These are phyloP conservation scores for Starmera amethionina DNA, from an alignment of 805 yeast species.

Conservation along the genomic window DNA sequence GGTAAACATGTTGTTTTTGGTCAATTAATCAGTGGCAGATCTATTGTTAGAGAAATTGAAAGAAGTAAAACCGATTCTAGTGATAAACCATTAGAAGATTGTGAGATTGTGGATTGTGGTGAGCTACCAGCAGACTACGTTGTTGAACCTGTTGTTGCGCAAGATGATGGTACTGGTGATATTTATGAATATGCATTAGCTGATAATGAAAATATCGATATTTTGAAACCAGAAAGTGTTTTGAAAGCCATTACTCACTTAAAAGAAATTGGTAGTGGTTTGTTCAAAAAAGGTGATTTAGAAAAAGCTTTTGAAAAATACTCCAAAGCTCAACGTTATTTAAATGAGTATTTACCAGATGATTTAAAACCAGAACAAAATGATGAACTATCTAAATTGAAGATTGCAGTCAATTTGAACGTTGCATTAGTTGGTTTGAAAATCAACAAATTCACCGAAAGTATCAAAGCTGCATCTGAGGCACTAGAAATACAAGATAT, in stretches of 20 bases:
- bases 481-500: constrained; percentile 46
- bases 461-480: constrained; percentile 49
- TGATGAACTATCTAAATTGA: constrained; percentile 39
- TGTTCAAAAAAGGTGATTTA: constrained; percentile 56
- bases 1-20: constrained; percentile 98
- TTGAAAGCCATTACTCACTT: constrained; percentile 52
- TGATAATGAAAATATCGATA: constrained; percentile 61
- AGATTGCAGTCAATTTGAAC: constrained; percentile 59
- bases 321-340: constrained; percentile 58
- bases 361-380: constrained; percentile 48
- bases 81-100: constrained; percentile 66
- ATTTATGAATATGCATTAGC: constrained; percentile 63
- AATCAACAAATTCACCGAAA: constrained; percentile 41
- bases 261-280: constrained; percentile 70
- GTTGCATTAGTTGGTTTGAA: constrained; percentile 69
- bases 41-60: constrained; percentile 72
- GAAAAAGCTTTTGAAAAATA: constrained; percentile 58
- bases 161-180: constrained; percentile 81
- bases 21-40: constrained; percentile 72
- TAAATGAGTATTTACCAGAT: constrained; percentile 67
- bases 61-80: constrained; percentile 48
- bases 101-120: constrained; percentile 73
- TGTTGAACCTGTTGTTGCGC: constrained; percentile 31
- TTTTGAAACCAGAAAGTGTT: constrained; percentile 53
- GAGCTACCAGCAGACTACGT: constrained; percentile 52